Evolutionary conservation across 2,329 filamentous ascomycete species (phyloP), one percentile per base, ranked within the genome.

Genomic region (Boeremia lycopersici): DNA sequence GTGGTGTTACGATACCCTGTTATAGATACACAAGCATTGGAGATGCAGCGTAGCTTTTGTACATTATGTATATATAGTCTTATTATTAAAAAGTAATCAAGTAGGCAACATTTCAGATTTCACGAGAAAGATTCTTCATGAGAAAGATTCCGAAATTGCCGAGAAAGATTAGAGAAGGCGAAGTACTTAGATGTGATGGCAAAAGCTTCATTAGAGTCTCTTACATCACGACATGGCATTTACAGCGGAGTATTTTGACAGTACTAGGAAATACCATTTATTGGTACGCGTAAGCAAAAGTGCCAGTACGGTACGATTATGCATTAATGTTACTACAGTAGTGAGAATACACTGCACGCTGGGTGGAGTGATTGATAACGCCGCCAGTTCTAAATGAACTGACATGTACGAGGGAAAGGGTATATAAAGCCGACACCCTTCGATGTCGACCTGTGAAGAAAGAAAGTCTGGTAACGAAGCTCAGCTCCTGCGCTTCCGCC

Each of bases 261-360:
- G 19, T 23, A 5, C 19, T 23, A 5, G 19, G 5, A 23, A 23
- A 23, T 2, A 23, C 19, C 19, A 23, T 23, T 23, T 5, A 3
- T 19, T 19, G 8, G 19, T 39, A 23, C 10, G 6, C 1, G 11
- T 23, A 13, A 4, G 19, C 13, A n/a, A 17, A 26, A n/a, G 30
- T 28, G 26, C 5, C n/a, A 29, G 17, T 17, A 25, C 9, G 23
- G 30, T 30, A 31, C 5, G 19, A 40, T 48, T 54, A 54, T 34
- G 39, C 36, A 48, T 54, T 48, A 54, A 23, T 6, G 17, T 28
- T 36, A 28, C 23, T 48, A 45, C 30, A 45, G 15, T 38, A 45
- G 33, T n/a, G 42, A 7, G 11, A 13, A 7, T 34, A 34, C 4
- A 8, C 34, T 30, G 6, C 4, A 39, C 8, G 26, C 35, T 31